Base-by-base conservation (phyloP, 352 stramenopile genomes). In the Globisporangium cederbergense region DNA sequence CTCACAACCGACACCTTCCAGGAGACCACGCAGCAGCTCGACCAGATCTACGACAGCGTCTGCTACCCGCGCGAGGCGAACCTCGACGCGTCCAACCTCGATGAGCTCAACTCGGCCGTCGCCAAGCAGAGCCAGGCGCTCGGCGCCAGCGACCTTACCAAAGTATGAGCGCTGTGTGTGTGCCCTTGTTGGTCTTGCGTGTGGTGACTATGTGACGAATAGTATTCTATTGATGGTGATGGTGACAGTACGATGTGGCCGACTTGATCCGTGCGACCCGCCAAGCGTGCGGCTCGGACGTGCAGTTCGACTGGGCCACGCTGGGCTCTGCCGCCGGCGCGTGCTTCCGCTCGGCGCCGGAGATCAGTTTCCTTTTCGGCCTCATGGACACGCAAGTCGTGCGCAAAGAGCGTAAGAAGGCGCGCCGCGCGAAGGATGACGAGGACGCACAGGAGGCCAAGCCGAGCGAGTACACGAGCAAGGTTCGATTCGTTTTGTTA, bases 1-100 rank as follows among this genome's bases (percentile, higher is more conserved):
- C 67, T 94, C 50, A 73, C 73, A 57, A 89, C 78, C 51, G 74
- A 77, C 40, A 74, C 58, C 30, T 94, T 94, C 64, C 62, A 81
- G 36, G 62, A 66, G 18, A 89, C 86, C 38, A 88, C 81, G 43
- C 58, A 81, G 45, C 67, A 89, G 72, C 66, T 94, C 20, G 75
- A 94, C 56, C 60, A 86, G 32, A 88, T 94, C 72, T 94, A 91
- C 71, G 80, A 89, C 49, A 74, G 75, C 50, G 83, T 94, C 45
- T 90, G 82, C 65, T 94, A 92, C 66, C 83, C 85, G 40, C 81
- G 85, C 7, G 85, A 94, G 56, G 85, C 85, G 52, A 94, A 94
- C 64, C 58, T 94, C 54, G 85, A 94, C 57, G 85, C 85, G 20
- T 88, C 70, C 40, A 94, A 94, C 60, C 72, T 94, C 43, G 85